Evolutionary conservation across 768 basidiomycete genomes (phyloP), one percentile per base, ranked within the genome.

Genomic region (Mycena latifolia): DNA sequence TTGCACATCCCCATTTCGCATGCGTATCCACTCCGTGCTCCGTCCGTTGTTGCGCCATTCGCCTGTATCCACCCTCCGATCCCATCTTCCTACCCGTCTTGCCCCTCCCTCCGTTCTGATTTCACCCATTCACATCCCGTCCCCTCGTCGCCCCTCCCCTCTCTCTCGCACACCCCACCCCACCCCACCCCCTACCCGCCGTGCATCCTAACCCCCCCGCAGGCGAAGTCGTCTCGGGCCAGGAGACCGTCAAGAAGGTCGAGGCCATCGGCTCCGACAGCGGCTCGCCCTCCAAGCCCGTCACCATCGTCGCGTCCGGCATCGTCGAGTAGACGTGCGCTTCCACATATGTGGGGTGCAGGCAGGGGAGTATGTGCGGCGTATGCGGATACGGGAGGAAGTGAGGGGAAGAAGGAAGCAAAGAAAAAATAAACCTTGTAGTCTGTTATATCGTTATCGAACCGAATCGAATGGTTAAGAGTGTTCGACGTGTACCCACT

Each of bases 261-360:
- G 91, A 93, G 77, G 64, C 57, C 0, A 66, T 73, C 55, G 86
- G 86, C 24, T 75, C 79, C 1, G 61, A 67, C 1, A 76, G 77
- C 48, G 86, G 86, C 2, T 69, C 8, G 9, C 78, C 84, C 9
- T 74, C 78, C 51, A 76, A 80, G 43, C 46, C 47, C 46, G 85
- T 95, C 70, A 80, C 77, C 33, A 92, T 96, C 73, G 84, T 81
- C 27, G 80, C 83, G 22, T 88, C 86, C 39, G 95, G 94, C 75
- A 71, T 76, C 31, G 73, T 83, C 43, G 72, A 76, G 63, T 72
- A 74, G 24, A 29, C 48, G 41, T 39, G 31, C 31, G 20, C 15
- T 5, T 15, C 24, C 20, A 5, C 41, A 20, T n/a, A 17, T 20
- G 41, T 6, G n/a, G n/a, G n/a, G n/a, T 6, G 41, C 18, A 10